Evolutionary conservation across 306 rosid species (phyloP).

Genomic region (Begonia peltatifolia): DNA sequence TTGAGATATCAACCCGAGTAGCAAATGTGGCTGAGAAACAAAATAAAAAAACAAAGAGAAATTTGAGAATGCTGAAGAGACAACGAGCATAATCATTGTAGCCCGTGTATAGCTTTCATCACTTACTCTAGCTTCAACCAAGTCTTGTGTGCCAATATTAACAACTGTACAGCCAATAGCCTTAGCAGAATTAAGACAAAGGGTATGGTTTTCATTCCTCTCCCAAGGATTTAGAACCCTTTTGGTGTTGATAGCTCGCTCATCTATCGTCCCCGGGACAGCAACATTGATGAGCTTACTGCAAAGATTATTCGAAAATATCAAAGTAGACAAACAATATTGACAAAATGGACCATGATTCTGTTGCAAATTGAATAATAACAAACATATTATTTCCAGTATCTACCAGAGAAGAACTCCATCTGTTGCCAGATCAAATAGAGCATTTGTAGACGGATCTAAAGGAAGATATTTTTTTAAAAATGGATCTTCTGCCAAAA

Average conservation of each 20-base stretch:
- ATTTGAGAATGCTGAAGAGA: conserved; percentile 1
- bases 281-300: conserved; percentile 95
- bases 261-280: conserved; percentile 98
- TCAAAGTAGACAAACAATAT: not conserved
- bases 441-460: conserved; percentile 56
- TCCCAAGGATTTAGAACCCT: conserved; percentile 93
- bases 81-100: conserved; percentile 8
- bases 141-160: conserved; percentile 92
- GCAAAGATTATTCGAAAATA: conserved; percentile 27
- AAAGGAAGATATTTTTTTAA: conserved; percentile 74
- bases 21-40: conserved; percentile 63
- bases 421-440: conserved; percentile 87
- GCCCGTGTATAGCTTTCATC: conserved; percentile 11
- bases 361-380: too few relatives aligned
- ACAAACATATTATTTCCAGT: too few relatives aligned
- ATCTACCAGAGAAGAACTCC: conserved; percentile 94
- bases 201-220: conserved; percentile 96
- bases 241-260: conserved; percentile 94
- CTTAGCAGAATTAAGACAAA: conserved; percentile 93
- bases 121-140: conserved; percentile 87
- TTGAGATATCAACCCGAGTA: conserved; percentile 96
- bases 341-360: too few relatives aligned
- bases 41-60: conserved; percentile 6
- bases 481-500: conserved; percentile 69
- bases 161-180: conserved; percentile 99